phyloP scores from a whole-genome alignment of 1,284 basidiomycete species.

The Pascua sp. region DNA sequence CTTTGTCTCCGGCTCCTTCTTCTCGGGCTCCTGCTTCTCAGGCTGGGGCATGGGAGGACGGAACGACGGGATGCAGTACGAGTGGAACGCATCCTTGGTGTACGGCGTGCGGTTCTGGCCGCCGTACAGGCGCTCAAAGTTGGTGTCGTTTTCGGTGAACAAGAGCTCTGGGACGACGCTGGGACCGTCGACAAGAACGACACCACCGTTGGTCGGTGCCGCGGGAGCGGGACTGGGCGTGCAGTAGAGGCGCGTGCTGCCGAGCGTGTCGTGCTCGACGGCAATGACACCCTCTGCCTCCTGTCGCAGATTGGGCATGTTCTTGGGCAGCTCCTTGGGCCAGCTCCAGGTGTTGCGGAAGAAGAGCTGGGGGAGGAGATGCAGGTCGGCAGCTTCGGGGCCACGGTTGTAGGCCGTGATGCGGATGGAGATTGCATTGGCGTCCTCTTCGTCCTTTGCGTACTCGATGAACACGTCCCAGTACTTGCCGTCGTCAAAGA shows the following conservation, averaged over 20 bases:
- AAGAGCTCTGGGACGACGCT: slow-evolving; percentile 75
- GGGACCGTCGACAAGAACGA: slow-evolving; percentile 60
- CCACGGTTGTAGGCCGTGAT: slow-evolving; percentile 97
- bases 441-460: slow-evolving; percentile 90
- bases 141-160: slow-evolving; percentile 97
- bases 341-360: slow-evolving; percentile 99
- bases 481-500: slow-evolving; percentile 88
- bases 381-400: slow-evolving; percentile 89
- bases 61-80: slow-evolving; percentile 85
- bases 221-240: slow-evolving; percentile 88
- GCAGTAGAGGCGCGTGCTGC: slow-evolving; percentile 78
- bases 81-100: slow-evolving; percentile 98
- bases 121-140: slow-evolving; percentile 85
- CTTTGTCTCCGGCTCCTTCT: slow-evolving; percentile 35
- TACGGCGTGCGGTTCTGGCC: slow-evolving; percentile 76
- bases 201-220: slow-evolving; percentile 59
- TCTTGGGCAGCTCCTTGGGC: slow-evolving; percentile 73
- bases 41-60: slow-evolving; percentile 55
- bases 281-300: slow-evolving; percentile 61
- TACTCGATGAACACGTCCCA: slow-evolving; percentile 88
- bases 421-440: slow-evolving; percentile 83
- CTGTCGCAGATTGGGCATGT: slow-evolving; percentile 61
- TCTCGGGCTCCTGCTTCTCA: slow-evolving; percentile 16
- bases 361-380: slow-evolving; percentile 92
- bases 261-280: slow-evolving; percentile 69